Evolutionary conservation across 352 stramenopile genomes (phyloP).

Genomic region (Thalassiosira delicatula): DNA sequence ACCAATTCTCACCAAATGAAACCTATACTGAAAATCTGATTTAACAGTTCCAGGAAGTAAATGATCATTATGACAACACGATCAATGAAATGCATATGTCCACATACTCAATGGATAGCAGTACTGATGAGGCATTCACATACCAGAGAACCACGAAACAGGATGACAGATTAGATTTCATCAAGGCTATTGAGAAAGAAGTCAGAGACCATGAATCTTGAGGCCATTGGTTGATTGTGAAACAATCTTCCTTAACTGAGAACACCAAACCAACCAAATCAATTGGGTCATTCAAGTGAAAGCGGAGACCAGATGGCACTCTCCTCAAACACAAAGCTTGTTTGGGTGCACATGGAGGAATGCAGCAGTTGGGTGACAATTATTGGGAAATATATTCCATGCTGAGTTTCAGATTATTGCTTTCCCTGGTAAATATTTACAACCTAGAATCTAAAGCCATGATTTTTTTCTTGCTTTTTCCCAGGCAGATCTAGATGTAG

Average conservation of each 20-base stretch:
- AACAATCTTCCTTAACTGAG: neutral
- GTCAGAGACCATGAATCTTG: conserved; percentile 35
- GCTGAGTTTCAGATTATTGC: conserved; percentile 15
- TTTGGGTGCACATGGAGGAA: conserved; percentile 41
- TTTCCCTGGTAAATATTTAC: neutral
- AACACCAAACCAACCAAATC: conserved; percentile 35
- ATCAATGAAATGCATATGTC: conserved; percentile 15
- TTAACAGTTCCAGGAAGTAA: conserved; percentile 12
- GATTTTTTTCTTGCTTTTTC: conserved; percentile 44
- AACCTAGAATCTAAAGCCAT: conserved; percentile 22
- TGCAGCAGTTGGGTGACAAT: conserved; percentile 34
- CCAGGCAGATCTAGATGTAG: conserved; percentile 30
- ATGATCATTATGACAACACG: conserved; percentile 20
- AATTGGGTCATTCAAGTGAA: conserved; percentile 63
- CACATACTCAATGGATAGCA: neutral
- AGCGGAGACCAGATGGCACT: conserved; percentile 59
- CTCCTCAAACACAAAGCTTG: conserved; percentile 47
- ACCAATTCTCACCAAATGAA: neutral
- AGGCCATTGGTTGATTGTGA: conserved; percentile 25
- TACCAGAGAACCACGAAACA: conserved; percentile 29
- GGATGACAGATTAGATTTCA: conserved; percentile 21
- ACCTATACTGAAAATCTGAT: conserved; percentile 12
- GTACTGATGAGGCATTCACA: conserved; percentile 19
- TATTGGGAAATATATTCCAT: conserved; percentile 49
- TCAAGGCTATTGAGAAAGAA: conserved; percentile 49